These are phyloP conservation scores for Meira nashicola DNA, from an alignment of 1,284 basidiomycete genomes.

Conservation along the genomic window DNA sequence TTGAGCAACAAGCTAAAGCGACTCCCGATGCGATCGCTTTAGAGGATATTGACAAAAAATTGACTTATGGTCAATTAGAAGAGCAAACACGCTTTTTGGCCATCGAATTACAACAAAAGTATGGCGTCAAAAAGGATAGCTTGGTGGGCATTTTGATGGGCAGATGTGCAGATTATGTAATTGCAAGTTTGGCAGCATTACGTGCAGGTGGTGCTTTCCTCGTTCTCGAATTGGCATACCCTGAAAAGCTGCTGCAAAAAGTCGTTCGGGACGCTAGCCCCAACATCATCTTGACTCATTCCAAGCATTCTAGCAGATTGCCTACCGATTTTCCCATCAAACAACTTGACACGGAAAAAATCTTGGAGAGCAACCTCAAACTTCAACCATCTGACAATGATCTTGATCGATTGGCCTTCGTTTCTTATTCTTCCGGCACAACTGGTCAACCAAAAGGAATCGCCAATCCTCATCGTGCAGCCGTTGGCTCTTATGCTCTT, in stretches of 20 bases:
- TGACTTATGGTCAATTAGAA: conserved; percentile 49
- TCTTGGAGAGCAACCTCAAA: background rate
- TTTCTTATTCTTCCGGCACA: conserved; percentile 51
- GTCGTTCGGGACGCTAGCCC: conserved; percentile 50
- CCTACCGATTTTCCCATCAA: conserved; percentile 21
- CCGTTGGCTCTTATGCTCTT: conserved; percentile 46
- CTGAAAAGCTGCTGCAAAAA: conserved; percentile 38
- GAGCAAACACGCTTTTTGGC: conserved; percentile 29
- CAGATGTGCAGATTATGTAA: conserved; percentile 48
- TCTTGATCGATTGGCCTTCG: conserved; percentile 48
- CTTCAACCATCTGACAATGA: conserved; percentile 21
- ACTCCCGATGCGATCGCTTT: conserved; percentile 31
- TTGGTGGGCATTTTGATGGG: conserved; percentile 48
- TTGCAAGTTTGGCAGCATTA: conserved; percentile 46
- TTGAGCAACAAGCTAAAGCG: conserved; percentile 26
- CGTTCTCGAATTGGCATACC: conserved; percentile 52
- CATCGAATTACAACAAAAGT: conserved; percentile 21
- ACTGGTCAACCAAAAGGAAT: conserved; percentile 52
- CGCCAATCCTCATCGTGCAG: conserved; percentile 49
- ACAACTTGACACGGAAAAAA: conserved; percentile 21
- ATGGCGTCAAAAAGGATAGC: conserved; percentile 34
- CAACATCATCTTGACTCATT: conserved; percentile 45
- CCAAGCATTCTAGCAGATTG: conserved; percentile 31
- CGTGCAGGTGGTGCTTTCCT: conserved; percentile 51
- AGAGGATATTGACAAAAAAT: conserved; percentile 20